Evolutionary conservation across 164 flowering plant species (phyloP).

Genomic region (Aristolochia californica): DNA sequence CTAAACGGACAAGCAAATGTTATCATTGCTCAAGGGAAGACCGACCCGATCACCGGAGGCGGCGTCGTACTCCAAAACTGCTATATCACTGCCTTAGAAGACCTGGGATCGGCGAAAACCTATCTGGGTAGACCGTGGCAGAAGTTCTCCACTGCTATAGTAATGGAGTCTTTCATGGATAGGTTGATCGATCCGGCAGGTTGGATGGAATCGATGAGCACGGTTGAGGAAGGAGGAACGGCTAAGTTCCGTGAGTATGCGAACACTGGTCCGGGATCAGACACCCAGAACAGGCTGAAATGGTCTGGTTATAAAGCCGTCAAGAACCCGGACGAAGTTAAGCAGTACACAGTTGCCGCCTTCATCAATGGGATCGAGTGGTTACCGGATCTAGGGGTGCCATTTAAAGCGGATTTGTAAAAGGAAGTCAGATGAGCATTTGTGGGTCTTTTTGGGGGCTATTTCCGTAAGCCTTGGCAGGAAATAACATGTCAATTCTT

Average conservation of each 20-base stretch:
- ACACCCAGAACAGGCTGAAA: not conserved
- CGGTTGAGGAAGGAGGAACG: slow-evolving; percentile 9
- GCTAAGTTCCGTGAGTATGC: slow-evolving; percentile 14
- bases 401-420: not conserved
- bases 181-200: slow-evolving; percentile 32
- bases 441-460: no score
- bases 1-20: slow-evolving; percentile 21
- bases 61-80: slow-evolving; percentile 32
- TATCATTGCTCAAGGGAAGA: slow-evolving; percentile 32
- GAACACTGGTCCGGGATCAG: slow-evolving; percentile 19
- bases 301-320: slow-evolving; percentile 10
- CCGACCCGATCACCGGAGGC: slow-evolving; percentile 15
- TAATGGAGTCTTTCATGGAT: slow-evolving; percentile 23
- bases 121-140: slow-evolving; percentile 48
- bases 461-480: no score
- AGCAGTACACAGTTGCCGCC: not conserved
- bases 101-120: slow-evolving; percentile 13
- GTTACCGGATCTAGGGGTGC: not conserved
- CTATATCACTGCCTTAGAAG: slow-evolving; percentile 16
- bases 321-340: not conserved
- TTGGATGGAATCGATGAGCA: slow-evolving; percentile 20
- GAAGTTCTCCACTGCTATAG: slow-evolving; percentile 28
- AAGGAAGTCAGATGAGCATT: no score
- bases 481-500: no score
- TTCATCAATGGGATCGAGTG: not conserved